Base-by-base conservation (phyloP, 768 basidiomycete genomes). In the Suillus alpinus region DNA sequence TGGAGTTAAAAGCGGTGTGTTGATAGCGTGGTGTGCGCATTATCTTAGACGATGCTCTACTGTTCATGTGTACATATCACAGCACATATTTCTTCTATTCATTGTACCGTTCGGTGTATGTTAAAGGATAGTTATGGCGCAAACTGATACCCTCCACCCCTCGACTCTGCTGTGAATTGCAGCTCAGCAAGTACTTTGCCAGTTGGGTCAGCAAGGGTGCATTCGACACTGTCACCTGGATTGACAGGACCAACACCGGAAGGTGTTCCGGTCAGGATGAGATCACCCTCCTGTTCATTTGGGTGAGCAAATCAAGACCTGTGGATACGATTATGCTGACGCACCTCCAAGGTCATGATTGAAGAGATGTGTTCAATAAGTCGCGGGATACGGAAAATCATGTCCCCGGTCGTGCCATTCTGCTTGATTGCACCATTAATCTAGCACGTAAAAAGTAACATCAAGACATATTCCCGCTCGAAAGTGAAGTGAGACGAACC, bases 261-360 rank as follows among this genome's bases (percentile, higher is more conserved):
- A 1, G 96, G 96, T 1, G 96, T 98, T 6, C 94, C 93, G 0
- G 94, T 96, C 37, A 97, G 78, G 61, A 97, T 77, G n/a, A 96
- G 77, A 65, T 97, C 95, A 13, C 93, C 93, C 73, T 95, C 93
- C 92, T 95, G 71, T 20, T 29, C 23, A 12, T 8, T 39, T 43
- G 7, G 36, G 49, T 53, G 26, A 53, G 58, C 49, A 16, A 43
- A 57, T 31, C 57, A 57, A 26, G 29, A 56, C 13, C 34, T 29
- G 7, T 14, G 6, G 32, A 53, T 8, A 44, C 57, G 23, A 6
- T 39, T 34, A 5, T 49, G 12, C 44, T 1, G 56, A 68, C 78
- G 51, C 16, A 91, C 95, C 82, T 97, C 94, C n/a, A 99, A 82
- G 0, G 89, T 88, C 95, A 98, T 97, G 74, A 99, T 95, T 4